phyloP scores from a whole-genome alignment of 106 monocot species.

The Triglochin maritima region DNA sequence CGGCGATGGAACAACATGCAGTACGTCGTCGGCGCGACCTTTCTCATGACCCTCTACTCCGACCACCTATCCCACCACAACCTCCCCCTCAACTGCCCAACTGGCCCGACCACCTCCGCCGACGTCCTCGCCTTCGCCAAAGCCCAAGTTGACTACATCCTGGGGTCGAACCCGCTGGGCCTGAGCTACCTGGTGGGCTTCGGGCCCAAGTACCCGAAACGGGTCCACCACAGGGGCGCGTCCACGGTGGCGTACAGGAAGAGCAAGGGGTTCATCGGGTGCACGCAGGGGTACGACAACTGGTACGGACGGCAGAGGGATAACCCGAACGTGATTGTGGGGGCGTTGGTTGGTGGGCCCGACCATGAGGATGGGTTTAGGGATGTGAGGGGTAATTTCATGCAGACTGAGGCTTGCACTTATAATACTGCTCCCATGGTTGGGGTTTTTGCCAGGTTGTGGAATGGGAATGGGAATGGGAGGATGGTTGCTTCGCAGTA shows the following conservation, averaged over 20 bases:
- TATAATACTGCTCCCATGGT: conserved; percentile 90
- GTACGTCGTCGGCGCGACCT: conserved; percentile 57
- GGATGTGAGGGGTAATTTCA: conserved; percentile 62
- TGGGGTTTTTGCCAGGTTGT: conserved; percentile 67
- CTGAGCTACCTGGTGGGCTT: conserved; percentile 73
- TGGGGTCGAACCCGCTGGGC: conserved; percentile 51
- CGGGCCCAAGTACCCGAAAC: conserved; percentile 41
- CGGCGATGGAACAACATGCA: conserved; percentile 96
- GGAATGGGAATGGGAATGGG: neutral
- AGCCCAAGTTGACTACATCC: conserved; percentile 56
- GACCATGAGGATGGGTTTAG: conserved; percentile 40
- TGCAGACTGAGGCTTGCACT: conserved; percentile 95
- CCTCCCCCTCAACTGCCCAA: conserved; percentile 18
- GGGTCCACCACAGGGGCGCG: conserved; percentile 67
- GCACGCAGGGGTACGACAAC: conserved; percentile 77
- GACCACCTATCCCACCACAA: conserved; percentile 25
- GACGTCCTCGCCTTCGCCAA: conserved; percentile 32
- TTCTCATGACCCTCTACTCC: conserved; percentile 60
- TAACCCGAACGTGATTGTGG: conserved; percentile 69
- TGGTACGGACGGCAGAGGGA: conserved; percentile 53
- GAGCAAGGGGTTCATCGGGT: conserved; percentile 66
- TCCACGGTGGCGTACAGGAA: conserved; percentile 63
- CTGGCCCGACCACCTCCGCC: conserved; percentile 7
- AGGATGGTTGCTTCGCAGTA: neutral
- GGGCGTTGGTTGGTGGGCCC: conserved; percentile 86